phyloP scores from a whole-genome alignment of 106 monocot species.

The Dioscorea alata region DNA sequence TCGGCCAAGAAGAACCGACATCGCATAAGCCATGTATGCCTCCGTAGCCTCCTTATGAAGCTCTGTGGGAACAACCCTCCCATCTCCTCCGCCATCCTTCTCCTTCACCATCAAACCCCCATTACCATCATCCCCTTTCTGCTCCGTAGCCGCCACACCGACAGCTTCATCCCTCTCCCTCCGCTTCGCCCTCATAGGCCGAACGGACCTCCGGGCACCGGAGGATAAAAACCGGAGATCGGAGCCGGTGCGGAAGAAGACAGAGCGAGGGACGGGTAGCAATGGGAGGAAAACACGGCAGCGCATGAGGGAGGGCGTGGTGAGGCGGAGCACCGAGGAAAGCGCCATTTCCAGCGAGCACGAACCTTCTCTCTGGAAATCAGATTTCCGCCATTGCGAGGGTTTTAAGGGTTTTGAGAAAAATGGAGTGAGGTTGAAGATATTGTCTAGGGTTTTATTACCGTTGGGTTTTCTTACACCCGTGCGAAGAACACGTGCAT shows the following conservation, averaged over 20 bases:
- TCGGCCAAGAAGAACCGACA: slow-evolving; percentile 94
- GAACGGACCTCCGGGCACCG: slow-evolving; percentile 13
- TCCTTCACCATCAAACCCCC: slow-evolving; percentile 47
- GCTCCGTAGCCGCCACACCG: slow-evolving; percentile 3
- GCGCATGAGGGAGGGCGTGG: slow-evolving; percentile 36
- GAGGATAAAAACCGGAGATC: slow-evolving; percentile 36
- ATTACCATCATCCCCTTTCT: slow-evolving; percentile 27
- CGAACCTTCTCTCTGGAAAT: no score
- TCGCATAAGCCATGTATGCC: slow-evolving; percentile 95
- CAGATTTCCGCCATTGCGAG: no score
- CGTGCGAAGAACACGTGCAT: no score
- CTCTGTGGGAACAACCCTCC: slow-evolving; percentile 58
- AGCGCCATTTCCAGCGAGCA: slow-evolving; percentile 13
- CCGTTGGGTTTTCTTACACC: no score
- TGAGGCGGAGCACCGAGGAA: slow-evolving; percentile 40
- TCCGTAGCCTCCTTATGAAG: slow-evolving; percentile 95
- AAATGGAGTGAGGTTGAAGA: no score
- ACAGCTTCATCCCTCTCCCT: slow-evolving; percentile 19
- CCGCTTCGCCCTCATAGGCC: slow-evolving; percentile 27
- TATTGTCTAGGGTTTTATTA: no score
- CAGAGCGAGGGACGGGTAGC: slow-evolving; percentile 9
- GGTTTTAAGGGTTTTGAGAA: no score
- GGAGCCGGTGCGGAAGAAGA: neutral
- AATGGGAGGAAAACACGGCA: slow-evolving; percentile 15
- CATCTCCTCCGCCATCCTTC: slow-evolving; percentile 27